Conservation (phyloP, 257 asterid genomes). For the Jaltomata sinuosa region DNA sequence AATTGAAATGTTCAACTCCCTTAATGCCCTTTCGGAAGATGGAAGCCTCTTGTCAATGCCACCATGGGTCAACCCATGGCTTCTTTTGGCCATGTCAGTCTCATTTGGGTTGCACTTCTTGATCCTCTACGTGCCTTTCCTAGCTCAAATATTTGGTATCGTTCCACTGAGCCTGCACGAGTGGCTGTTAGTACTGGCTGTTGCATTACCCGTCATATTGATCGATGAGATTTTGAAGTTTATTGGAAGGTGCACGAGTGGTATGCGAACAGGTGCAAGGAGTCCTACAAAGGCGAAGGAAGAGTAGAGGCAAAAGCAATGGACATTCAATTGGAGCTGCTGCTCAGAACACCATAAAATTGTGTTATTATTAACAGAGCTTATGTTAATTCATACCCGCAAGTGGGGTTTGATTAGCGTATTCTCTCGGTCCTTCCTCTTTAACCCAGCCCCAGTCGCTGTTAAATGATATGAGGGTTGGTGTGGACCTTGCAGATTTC, state of each 20-base stretch:
- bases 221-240: constrained; percentile 85
- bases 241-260: constrained; percentile 70
- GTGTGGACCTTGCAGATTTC: constrained; percentile 16
- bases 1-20: constrained; percentile 95
- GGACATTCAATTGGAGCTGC: background rate
- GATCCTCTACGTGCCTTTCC: constrained; percentile 91
- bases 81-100: constrained; percentile 89
- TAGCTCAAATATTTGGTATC: constrained; percentile 77
- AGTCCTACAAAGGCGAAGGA: constrained; percentile 45
- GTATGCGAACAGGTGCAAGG: constrained; percentile 21
- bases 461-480: constrained; percentile 10
- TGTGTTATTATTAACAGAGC: background rate
- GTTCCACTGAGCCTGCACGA: constrained; percentile 86
- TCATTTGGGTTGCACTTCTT: constrained; percentile 92
- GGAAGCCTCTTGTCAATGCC: constrained; percentile 93
- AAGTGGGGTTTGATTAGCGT: constrained; percentile 7
- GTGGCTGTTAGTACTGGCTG: constrained; percentile 77
- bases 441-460: constrained; percentile 1
- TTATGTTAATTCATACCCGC: background rate
- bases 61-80: constrained; percentile 98
- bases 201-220: constrained; percentile 75
- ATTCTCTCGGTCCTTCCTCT: constrained; percentile 1
- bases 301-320: constrained; percentile 27
- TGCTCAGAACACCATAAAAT: background rate
- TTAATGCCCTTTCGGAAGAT: constrained; percentile 94